Evolutionary conservation across 805 yeast genomes (phyloP).

Genomic region (Wickerhamomyces strasburgensis): DNA sequence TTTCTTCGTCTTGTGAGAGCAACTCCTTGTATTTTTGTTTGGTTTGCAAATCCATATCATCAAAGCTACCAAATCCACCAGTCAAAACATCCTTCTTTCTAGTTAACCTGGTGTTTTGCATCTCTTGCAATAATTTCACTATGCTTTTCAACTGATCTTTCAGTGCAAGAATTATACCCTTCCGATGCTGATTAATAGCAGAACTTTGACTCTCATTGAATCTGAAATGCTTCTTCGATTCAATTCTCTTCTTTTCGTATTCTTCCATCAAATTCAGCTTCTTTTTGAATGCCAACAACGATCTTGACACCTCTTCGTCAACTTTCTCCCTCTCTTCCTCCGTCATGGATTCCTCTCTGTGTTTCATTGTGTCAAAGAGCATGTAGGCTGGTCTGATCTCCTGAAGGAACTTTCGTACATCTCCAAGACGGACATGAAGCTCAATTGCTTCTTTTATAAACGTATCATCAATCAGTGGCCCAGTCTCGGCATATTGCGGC

Average conservation of each 20-base stretch:
- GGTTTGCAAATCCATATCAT: conserved; percentile 20
- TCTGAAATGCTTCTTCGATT: conserved; percentile 16
- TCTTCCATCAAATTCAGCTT: conserved; percentile 44
- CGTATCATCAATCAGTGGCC: conserved; percentile 16
- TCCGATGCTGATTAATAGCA: conserved; percentile 18
- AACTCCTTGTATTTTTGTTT: conserved; percentile 7
- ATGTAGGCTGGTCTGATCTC: conserved; percentile 27
- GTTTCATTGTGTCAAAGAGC: conserved; percentile 11
- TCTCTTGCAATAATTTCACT: conserved; percentile 18
- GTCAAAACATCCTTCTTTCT: conserved; percentile 21
- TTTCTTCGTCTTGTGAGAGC: conserved; percentile 1
- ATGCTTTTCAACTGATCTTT: conserved; percentile 20
- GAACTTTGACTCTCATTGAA: conserved; percentile 13
- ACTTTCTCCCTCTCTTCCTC: conserved; percentile 48
- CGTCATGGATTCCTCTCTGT: conserved; percentile 27
- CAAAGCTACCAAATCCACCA: conserved; percentile 12
- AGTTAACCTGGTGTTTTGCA: conserved; percentile 24
- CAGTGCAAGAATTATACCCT: conserved; percentile 19
- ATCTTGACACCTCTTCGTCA: conserved; percentile 49
- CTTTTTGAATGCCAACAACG: conserved; percentile 47
- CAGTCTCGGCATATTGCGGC: not conserved
- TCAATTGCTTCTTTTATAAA: conserved; percentile 20
- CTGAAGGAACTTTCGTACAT: conserved; percentile 25
- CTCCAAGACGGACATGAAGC: conserved; percentile 22
- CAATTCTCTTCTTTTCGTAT: conserved; percentile 45